phyloP scores from a whole-genome alignment of 371 early-diverging fungal species.

The Massospora cicadina region DNA sequence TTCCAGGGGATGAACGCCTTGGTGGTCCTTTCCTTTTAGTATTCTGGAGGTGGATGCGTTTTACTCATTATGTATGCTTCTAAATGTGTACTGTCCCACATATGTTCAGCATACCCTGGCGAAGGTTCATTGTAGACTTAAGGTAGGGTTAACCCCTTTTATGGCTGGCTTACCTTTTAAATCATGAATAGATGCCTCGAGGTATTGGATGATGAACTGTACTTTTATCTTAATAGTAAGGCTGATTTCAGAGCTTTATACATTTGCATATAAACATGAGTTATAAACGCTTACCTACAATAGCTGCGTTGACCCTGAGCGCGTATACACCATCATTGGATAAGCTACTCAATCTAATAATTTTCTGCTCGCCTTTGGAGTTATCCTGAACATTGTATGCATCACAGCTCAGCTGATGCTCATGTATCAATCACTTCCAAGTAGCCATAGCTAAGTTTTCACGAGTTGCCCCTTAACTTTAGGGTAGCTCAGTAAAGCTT shows the following conservation, averaged over 20 bases:
- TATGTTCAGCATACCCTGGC: slow-evolving; percentile 79
- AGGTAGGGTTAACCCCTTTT: slow-evolving; percentile 36
- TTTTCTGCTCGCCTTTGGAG: slow-evolving; percentile 70
- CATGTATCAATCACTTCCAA: slow-evolving; percentile 54
- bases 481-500: slow-evolving; percentile 45
- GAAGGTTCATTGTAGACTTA: slow-evolving; percentile 79
- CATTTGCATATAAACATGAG: slow-evolving; percentile 65
- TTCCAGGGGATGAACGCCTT: slow-evolving; percentile 93
- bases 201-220: slow-evolving; percentile 52
- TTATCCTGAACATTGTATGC: slow-evolving; percentile 78
- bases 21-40: slow-evolving; percentile 74
- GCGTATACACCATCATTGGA: slow-evolving; percentile 80
- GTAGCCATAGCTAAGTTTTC: slow-evolving; percentile 27
- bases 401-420: slow-evolving; percentile 63
- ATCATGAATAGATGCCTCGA: slow-evolving; percentile 64
- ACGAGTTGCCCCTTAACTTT: neutral
- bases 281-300: neutral
- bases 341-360: slow-evolving; percentile 74
- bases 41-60: slow-evolving; percentile 88
- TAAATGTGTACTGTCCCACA: slow-evolving; percentile 69
- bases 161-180: too few species aligned
- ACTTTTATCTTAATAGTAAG: slow-evolving; percentile 44
- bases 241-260: slow-evolving; percentile 60
- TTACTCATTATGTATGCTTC: slow-evolving; percentile 61
- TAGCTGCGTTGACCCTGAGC: slow-evolving; percentile 80